Percentiles rank a stretch among this genome's conserved stretches.
These are phyloP conservation scores for Akebia trifoliata DNA, from an alignment of 164 flowering plant species.

Conservation along the genomic window DNA sequence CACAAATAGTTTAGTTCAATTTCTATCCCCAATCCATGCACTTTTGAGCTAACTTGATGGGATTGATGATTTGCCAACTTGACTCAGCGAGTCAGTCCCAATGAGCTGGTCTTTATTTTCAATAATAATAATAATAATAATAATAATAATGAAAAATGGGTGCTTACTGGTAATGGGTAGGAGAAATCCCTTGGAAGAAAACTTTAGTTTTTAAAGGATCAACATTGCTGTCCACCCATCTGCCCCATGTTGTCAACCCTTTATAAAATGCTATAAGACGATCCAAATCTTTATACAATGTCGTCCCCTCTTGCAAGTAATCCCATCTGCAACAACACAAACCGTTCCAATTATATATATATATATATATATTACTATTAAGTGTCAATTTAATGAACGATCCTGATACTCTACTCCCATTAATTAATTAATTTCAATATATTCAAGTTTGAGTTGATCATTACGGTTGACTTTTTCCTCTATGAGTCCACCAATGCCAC, in stretches of 20 bases:
- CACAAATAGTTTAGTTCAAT: too few species aligned
- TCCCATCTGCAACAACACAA: slow-evolving; percentile 62
- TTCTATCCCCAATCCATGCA: too few species aligned
- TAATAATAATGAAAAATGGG: too few species aligned
- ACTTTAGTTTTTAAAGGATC: slow-evolving; percentile 61
- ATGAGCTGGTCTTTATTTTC: too few species aligned
- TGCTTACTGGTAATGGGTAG: slow-evolving; percentile 71
- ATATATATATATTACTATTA: background rate
- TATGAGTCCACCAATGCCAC: slow-evolving; percentile 98
- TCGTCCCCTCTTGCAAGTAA: slow-evolving; percentile 44
- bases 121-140: too few species aligned
- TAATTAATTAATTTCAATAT: too few species aligned
- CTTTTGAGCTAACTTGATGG: too few species aligned
- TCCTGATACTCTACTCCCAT: too few species aligned
- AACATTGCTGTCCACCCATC: slow-evolving; percentile 63
- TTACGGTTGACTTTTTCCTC: slow-evolving; percentile 61
- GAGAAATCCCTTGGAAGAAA: slow-evolving; percentile 88
- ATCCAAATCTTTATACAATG: slow-evolving; percentile 59
- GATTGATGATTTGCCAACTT: too few species aligned
- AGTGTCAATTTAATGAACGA: too few species aligned
- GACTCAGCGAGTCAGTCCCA: too few species aligned
- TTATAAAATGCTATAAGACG: slow-evolving; percentile 58
- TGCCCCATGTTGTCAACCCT: slow-evolving; percentile 78
- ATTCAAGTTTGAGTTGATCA: too few species aligned
- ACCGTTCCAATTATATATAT: background rate